Evolutionary conservation across 2,329 filamentous ascomycete species (phyloP).

Genomic region (Beauveria rudraprayagi): DNA sequence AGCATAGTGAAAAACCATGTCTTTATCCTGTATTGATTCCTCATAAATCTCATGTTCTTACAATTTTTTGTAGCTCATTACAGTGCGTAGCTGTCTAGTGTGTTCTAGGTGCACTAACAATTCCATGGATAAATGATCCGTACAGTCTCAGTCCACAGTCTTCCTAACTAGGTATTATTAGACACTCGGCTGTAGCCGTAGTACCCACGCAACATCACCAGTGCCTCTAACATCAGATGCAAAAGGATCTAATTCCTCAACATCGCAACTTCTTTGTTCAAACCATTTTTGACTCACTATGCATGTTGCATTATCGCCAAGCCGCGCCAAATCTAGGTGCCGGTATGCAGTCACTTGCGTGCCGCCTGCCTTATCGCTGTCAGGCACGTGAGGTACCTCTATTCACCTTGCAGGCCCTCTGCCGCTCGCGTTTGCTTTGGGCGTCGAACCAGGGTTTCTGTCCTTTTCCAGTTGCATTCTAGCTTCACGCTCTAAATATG

Average conservation of each 20-base stretch:
- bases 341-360: neutral
- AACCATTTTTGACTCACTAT: neutral
- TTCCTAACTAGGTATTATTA: neutral
- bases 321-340: neutral
- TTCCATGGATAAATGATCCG: neutral
- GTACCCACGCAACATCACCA: neutral
- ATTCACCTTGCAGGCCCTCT: constrained; percentile 3
- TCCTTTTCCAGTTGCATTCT: neutral
- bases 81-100: too few species aligned
- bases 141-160: neutral
- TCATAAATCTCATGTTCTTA: too few species aligned
- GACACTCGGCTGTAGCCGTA: neutral
- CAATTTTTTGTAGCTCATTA: too few species aligned
- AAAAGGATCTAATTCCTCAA: neutral
- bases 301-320: neutral
- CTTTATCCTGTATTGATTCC: too few species aligned
- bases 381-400: constrained; percentile 7
- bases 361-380: constrained; percentile 2
- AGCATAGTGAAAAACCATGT: too few species aligned
- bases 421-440: neutral
- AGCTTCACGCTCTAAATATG: neutral
- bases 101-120: neutral
- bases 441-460: neutral
- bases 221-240: neutral
- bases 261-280: neutral